A percentile compares a stretch with the other conserved stretches of the same genome.
These are phyloP conservation scores for Begonia fuchsioides DNA, from an alignment of 306 rosid genomes.

Conservation along the genomic window DNA sequence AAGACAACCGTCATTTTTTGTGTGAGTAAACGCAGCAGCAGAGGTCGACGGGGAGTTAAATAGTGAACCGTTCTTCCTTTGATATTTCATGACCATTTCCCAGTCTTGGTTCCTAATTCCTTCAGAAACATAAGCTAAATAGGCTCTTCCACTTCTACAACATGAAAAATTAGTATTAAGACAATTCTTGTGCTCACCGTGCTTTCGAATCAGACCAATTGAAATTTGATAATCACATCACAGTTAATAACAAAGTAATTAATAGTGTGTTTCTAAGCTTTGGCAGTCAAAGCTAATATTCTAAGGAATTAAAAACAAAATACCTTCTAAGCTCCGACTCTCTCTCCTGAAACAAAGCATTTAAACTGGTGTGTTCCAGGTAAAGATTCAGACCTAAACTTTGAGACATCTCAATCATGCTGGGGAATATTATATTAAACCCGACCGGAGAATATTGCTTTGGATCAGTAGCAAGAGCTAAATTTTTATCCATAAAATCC, in stretches of 20 bases:
- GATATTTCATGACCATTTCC: slow-evolving; percentile 51
- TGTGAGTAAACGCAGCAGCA: slow-evolving; percentile 46
- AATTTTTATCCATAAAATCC: slow-evolving; percentile 47
- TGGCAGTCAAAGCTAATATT: not conserved
- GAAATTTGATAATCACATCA: too few relatives aligned
- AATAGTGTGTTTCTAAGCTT: too few relatives aligned
- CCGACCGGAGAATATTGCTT: slow-evolving; percentile 58
- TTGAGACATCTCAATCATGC: slow-evolving; percentile 42
- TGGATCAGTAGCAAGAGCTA: slow-evolving; percentile 44
- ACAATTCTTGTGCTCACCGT: not conserved
- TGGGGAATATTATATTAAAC: slow-evolving; percentile 55
- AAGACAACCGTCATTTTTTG: slow-evolving; percentile 50
- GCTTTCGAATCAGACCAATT: too few relatives aligned
- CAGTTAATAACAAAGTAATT: too few relatives aligned
- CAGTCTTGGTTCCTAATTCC: slow-evolving; percentile 47
- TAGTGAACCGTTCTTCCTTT: slow-evolving; percentile 73
- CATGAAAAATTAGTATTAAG: not conserved
- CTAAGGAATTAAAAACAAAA: not conserved
- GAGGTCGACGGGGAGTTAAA: slow-evolving; percentile 78
- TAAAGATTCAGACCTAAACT: slow-evolving; percentile 38
- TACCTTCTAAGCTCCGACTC: slow-evolving; percentile 50
- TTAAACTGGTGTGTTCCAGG: slow-evolving; percentile 22
- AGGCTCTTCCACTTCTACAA: slow-evolving; percentile 20
- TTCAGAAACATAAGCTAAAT: slow-evolving; percentile 67
- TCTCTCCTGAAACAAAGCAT: slow-evolving; percentile 35